These are phyloP conservation scores for Quercus wislizeni DNA, from an alignment of 306 rosid species.

Conservation along the genomic window DNA sequence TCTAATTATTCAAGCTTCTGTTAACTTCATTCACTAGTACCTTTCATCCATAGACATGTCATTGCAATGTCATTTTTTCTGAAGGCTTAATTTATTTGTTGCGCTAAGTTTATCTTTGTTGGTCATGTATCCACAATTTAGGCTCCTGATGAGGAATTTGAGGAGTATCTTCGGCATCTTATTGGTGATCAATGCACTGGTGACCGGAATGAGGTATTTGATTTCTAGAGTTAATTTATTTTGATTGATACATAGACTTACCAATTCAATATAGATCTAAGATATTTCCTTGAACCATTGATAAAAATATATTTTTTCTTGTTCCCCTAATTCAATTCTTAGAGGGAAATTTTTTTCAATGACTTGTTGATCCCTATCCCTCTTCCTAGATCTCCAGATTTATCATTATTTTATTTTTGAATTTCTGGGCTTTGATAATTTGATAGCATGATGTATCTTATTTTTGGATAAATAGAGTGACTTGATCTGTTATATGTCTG, in stretches of 20 bases:
- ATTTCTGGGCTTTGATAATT: not conserved
- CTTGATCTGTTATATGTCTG: not conserved
- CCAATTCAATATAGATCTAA: not conserved
- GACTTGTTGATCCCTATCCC: not conserved
- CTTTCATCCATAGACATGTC: conserved; percentile 7
- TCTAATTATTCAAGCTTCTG: conserved; percentile 13
- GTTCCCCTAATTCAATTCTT: not conserved
- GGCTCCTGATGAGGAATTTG: conserved; percentile 99
- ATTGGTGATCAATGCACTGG: conserved; percentile 76
- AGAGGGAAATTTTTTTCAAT: not conserved
- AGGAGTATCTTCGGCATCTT: conserved; percentile 84
- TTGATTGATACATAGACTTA: not conserved
- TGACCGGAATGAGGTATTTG: conserved; percentile 76
- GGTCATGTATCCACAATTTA: conserved; percentile 30
- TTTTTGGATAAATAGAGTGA: not conserved
- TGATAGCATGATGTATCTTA: not conserved
- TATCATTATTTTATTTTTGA: no score
- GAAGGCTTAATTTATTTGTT: conserved; percentile 18
- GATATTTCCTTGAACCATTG: not conserved
- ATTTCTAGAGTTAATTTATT: not conserved
- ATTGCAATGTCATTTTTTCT: not conserved
- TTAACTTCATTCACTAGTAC: conserved; percentile 3
- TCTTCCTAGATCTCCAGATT: no score
- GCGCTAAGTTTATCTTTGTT: conserved; percentile 4
- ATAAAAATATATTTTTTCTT: not conserved